A percentile compares a stretch with the other conserved stretches of the same genome.
phyloP scores from a whole-genome alignment of 192 early-diverging fungal genomes.

The Backusella luteola region DNA sequence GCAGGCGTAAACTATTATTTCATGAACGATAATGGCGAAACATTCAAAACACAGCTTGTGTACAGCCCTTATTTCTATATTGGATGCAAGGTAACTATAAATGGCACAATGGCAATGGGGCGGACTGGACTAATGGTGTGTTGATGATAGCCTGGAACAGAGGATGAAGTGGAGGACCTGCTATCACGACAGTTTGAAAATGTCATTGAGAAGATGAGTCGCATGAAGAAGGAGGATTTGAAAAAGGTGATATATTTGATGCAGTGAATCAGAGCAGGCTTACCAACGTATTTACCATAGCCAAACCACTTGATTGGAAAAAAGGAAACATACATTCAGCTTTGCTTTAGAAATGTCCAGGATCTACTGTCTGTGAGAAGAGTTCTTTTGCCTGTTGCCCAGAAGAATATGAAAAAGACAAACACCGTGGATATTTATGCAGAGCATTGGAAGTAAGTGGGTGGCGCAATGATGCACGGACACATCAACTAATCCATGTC shows the following conservation, averaged over 20 bases:
- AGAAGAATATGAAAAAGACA: conserved; percentile 65
- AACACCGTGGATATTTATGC: conserved; percentile 67
- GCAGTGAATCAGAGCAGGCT: no score
- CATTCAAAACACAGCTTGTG: conserved; percentile 84
- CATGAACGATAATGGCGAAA: conserved; percentile 81
- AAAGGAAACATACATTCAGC: conserved; percentile 68
- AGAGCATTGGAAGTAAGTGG: conserved; percentile 57
- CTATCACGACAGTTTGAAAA: conserved; percentile 69
- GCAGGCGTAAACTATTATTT: conserved; percentile 92
- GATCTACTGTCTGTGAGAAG: conserved; percentile 78
- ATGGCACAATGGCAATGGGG: background rate
- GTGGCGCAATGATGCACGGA: background rate
- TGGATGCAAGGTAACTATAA: conserved; percentile 63
- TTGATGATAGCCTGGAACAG: conserved; percentile 55
- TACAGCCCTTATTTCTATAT: conserved; percentile 94
- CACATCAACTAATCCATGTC: background rate
- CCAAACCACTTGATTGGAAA: conserved; percentile 87
- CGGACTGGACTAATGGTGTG: background rate
- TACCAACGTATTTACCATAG: conserved; percentile 36
- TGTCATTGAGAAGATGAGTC: conserved; percentile 59
- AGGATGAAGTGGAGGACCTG: conserved; percentile 86
- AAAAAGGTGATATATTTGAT: conserved; percentile 52
- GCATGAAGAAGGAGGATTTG: conserved; percentile 82
- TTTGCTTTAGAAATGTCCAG: conserved; percentile 81
- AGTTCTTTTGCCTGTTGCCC: conserved; percentile 64